Evolutionary conservation across 2,329 filamentous ascomycete species (phyloP).

Genomic region (Orbilia oligospora): DNA sequence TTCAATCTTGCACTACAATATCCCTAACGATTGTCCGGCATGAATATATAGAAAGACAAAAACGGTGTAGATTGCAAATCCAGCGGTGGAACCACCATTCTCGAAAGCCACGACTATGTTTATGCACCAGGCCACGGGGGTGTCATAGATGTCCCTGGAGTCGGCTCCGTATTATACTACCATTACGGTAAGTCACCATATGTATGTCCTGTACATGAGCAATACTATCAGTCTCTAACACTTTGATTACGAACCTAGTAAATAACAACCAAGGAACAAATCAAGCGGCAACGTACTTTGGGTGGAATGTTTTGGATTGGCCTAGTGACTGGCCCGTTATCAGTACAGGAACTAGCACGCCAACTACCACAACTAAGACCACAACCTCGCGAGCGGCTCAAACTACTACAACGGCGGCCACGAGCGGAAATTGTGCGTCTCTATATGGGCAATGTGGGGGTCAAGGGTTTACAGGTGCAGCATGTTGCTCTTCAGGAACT

Average conservation of each 20-base stretch:
- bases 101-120: slow-evolving; percentile 74
- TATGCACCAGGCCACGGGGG: slow-evolving; percentile 79
- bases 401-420: slow-evolving; percentile 3
- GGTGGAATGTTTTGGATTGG: slow-evolving; percentile 67
- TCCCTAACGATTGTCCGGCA: background rate
- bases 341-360: slow-evolving; percentile 6
- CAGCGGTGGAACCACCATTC: slow-evolving; percentile 75
- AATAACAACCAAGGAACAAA: slow-evolving; percentile 71
- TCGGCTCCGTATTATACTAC: slow-evolving; percentile 75
- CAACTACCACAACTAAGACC: background rate
- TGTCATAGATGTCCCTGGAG: slow-evolving; percentile 69
- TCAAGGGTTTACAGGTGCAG: slow-evolving; percentile 18
- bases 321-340: slow-evolving; percentile 67
- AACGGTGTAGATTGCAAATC: slow-evolving; percentile 71
- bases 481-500: slow-evolving; percentile 27
- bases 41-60: slow-evolving; percentile 68
- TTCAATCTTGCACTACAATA: no score
- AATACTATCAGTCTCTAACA: slow-evolving; percentile 6
- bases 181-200: slow-evolving; percentile 70
- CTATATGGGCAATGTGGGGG: slow-evolving; percentile 31
- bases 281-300: slow-evolving; percentile 68
- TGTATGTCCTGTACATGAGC: background rate
- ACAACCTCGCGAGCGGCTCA: slow-evolving; percentile 17
- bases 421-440: slow-evolving; percentile 6
- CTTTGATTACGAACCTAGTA: slow-evolving; percentile 63